phyloP scores from a whole-genome alignment of 208 protist genomes.

The Trypanosoma conorhini region DNA sequence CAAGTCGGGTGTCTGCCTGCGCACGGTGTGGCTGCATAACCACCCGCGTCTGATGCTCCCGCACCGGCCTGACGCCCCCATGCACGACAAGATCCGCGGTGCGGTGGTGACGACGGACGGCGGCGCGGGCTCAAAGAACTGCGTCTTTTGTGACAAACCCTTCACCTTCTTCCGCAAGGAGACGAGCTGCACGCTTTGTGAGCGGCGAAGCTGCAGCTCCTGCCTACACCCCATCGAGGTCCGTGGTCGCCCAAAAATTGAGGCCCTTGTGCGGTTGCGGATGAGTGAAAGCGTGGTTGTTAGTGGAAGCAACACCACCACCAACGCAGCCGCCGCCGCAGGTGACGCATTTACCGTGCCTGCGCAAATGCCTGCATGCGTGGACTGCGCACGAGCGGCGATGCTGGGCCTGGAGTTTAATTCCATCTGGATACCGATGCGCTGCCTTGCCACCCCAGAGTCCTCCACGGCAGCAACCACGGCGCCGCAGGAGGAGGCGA shows the following conservation, averaged over 20 bases:
- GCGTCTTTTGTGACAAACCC: slow-evolving; percentile 60
- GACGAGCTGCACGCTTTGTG: slow-evolving; percentile 59
- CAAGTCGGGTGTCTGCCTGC: slow-evolving; percentile 59
- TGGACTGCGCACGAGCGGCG: slow-evolving; percentile 59
- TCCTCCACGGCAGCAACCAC: neutral
- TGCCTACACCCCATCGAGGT: slow-evolving; percentile 62
- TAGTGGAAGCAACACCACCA: neutral
- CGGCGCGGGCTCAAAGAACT: slow-evolving; percentile 18
- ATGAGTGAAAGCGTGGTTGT: neutral
- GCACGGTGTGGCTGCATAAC: slow-evolving; percentile 60
- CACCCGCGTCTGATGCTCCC: slow-evolving; percentile 54
- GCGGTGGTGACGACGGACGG: neutral
- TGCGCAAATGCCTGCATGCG: slow-evolving; percentile 55
- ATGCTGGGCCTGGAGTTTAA: slow-evolving; percentile 46
- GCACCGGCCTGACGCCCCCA: slow-evolving; percentile 51
- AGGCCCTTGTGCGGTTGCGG: slow-evolving; percentile 24
- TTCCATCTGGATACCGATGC: slow-evolving; percentile 72
- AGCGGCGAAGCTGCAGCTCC: slow-evolving; percentile 54
- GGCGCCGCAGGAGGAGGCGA: neutral
- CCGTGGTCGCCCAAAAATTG: slow-evolving; percentile 32
- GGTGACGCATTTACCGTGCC: slow-evolving; percentile 30
- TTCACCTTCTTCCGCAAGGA: slow-evolving; percentile 79
- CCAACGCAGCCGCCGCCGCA: slow-evolving; percentile 8
- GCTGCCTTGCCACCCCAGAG: slow-evolving; percentile 28
- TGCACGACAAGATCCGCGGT: slow-evolving; percentile 44